Percentiles rank a stretch among this genome's conserved stretches.
Conservation (phyloP, 768 basidiomycete genomes). For the Pleurotus salmoneostramineus region DNA sequence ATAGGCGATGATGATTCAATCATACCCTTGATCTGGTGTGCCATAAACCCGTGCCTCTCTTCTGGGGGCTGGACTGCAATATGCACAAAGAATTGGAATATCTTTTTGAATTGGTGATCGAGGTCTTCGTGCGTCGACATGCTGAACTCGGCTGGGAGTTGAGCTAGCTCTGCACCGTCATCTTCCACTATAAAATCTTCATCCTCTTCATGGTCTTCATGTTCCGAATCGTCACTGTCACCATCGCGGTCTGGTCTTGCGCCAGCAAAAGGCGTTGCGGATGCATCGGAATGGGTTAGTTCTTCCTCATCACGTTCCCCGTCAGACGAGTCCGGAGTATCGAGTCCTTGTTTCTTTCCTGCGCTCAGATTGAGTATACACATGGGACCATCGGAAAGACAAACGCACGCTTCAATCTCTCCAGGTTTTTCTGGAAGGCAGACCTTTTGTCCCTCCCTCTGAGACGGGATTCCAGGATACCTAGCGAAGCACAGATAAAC, state of each 20-base stretch:
- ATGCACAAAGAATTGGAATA: slow-evolving; percentile 86
- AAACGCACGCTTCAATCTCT: slow-evolving; percentile 57
- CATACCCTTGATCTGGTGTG: slow-evolving; percentile 47
- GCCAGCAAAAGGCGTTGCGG: slow-evolving; percentile 35
- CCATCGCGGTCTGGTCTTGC: slow-evolving; percentile 36
- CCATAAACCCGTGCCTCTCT: slow-evolving; percentile 53
- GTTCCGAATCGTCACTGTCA: slow-evolving; percentile 32
- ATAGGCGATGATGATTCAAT: not conserved
- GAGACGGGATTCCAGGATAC: slow-evolving; percentile 60
- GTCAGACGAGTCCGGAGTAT: slow-evolving; percentile 22
- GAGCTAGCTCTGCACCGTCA: slow-evolving; percentile 36
- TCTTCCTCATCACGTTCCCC: slow-evolving; percentile 28
- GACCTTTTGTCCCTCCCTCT: slow-evolving; percentile 59
- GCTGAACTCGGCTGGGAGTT: slow-evolving; percentile 77
- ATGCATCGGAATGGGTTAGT: slow-evolving; percentile 22
- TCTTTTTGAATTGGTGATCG: slow-evolving; percentile 77
- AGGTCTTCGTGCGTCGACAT: slow-evolving; percentile 76
- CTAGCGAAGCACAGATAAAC: slow-evolving; percentile 25
- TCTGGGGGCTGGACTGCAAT: slow-evolving; percentile 57
- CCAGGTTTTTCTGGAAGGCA: slow-evolving; percentile 58
- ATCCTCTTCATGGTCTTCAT: slow-evolving; percentile 28
- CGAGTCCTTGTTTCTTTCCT: slow-evolving; percentile 42
- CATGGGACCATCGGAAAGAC: not conserved
- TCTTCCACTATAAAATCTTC: slow-evolving; percentile 68
- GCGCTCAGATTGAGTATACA: slow-evolving; percentile 4